Evolutionary conservation across 2,329 filamentous ascomycete species (phyloP), one percentile per base, ranked within the genome.

Genomic region (Aspergillus sp.): DNA sequence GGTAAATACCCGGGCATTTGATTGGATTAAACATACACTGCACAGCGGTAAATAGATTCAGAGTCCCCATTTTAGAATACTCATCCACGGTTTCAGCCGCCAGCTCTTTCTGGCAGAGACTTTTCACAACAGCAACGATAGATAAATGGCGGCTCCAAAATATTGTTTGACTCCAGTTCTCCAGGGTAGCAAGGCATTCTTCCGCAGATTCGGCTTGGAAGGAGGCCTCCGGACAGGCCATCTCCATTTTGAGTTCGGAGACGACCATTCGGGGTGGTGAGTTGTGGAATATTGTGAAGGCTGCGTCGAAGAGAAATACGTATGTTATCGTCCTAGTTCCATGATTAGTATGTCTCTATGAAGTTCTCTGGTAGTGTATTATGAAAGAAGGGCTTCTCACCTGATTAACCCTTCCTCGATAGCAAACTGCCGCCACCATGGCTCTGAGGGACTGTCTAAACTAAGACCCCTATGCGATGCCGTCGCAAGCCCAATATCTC

Each of bases 221-320:
- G 27, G 66, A 70, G 31, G 57, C 58, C 45, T 70, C 68, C 2
- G 68, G 66, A 31, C 62, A 67, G 3, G 64, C 57, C 25, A 70
- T 51, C 33, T 63, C 63, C 63, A 70, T 68, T 21, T 64, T 64
- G 3, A 70, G 41, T 47, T 71, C 67, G 15, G 61, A 57, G 8
- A 70, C 56, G 8, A 67, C 58, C 57, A 70, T 66, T 19, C 68
- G 63, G 0, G 68, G 69, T 3, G 68, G 65, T 5, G 63, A 64
- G 33, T 70, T 68, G 60, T 70, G 63, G 43, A 71, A 61, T n/a
- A 68, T 68, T 3, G 64, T 64, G n/a, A 67, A 64, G 12, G 68
- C 68, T 3, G 63, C 62, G 45, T 71, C 69, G 19, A 71, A 64
- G 11, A 70, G 51, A 41, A 69, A 71, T 6, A 69, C 60, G n/a